phyloP scores from a whole-genome alignment of 2,329 filamentous ascomycete genomes.

The Akanthomyces uredinophilus region DNA sequence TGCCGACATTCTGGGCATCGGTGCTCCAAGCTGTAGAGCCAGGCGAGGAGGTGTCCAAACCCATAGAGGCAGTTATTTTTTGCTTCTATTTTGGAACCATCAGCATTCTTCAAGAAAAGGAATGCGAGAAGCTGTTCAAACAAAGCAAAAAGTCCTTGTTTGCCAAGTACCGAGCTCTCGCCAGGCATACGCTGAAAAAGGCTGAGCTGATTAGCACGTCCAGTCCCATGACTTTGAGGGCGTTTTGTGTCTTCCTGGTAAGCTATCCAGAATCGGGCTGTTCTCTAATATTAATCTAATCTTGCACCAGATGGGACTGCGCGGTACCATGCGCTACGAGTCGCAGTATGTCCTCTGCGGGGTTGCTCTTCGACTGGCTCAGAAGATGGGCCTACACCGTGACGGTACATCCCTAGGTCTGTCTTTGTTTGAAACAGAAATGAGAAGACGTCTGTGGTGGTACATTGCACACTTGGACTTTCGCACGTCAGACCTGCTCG shows the following conservation, averaged over 20 bases:
- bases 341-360: conserved; percentile 15
- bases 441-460: conserved; percentile 15
- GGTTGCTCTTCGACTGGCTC: conserved; percentile 33
- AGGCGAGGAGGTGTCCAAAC: conserved; percentile 30
- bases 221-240: conserved; percentile 31
- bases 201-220: conserved; percentile 34
- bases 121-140: conserved; percentile 26
- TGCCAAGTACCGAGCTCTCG: conserved; percentile 23
- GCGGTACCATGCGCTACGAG: conserved; percentile 8
- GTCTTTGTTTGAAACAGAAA: conserved; percentile 12
- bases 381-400: conserved; percentile 25
- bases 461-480: conserved; percentile 12
- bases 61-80: conserved; percentile 31
- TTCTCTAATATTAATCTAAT: background rate
- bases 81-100: conserved; percentile 34
- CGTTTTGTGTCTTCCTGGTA: conserved; percentile 32
- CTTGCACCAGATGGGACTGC: conserved; percentile 11
- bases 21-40: conserved; percentile 1
- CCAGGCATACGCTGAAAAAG: conserved; percentile 30
- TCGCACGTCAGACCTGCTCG: conserved; percentile 9
- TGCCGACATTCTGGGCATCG: conserved; percentile 26
- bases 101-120: conserved; percentile 24
- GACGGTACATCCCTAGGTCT: conserved; percentile 2
- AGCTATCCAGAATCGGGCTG: background rate
- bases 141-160: conserved; percentile 26